Base-by-base conservation (phyloP, 202 grass and related monocot species). In the Bolboschoenoplectus hybrid region DNA sequence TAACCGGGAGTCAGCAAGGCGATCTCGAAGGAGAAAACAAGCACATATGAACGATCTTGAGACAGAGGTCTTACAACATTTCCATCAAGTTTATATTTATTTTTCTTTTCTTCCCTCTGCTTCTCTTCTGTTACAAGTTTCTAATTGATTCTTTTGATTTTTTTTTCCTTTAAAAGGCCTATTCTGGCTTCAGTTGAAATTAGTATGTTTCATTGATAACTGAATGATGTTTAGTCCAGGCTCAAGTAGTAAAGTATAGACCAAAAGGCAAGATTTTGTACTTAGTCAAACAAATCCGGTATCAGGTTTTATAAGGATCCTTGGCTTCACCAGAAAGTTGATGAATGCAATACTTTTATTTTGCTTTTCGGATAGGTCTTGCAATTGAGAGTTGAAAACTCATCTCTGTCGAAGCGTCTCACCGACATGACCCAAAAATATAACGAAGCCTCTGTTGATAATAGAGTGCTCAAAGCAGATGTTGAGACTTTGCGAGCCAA, bases 11-110 rank as follows among this genome's bases (percentile, higher is more conserved):
- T 97, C 95, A 49, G 95, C 91, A 83, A 92, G 93, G 79, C 92
- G 93, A 45, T 97, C 95, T 57, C 91, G 95, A 81, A 92, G 88
- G 73, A 95, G 93, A 74, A 97, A 95, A 86, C 95, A 97, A 92
- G 88, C 81, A 45, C 93, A 97, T 85, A 63, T 93, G 35, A 86
- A 65, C 5, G 93, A 97, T 16, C 66, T 95, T 81, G 93, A 97
- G 81, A 80, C 91, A 82, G 86, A 97, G 95, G 95, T 97, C 36
- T 87, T 57, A 74, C 80, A 73, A 73, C 5, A 39, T 74, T 66
- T 57, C 12, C 61, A 38, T 83, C 74, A 80, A 82, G 38, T 75
- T 47, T 41, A 82, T 61, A 74, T 17, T 64, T 73, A 45, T 39
- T 7, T 71, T 8, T 12, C 20, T 66, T 16, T 81, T 58, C 16